Evolutionary conservation across 768 basidiomycete species (phyloP).

Genomic region (Lactarius sanguifluus): DNA sequence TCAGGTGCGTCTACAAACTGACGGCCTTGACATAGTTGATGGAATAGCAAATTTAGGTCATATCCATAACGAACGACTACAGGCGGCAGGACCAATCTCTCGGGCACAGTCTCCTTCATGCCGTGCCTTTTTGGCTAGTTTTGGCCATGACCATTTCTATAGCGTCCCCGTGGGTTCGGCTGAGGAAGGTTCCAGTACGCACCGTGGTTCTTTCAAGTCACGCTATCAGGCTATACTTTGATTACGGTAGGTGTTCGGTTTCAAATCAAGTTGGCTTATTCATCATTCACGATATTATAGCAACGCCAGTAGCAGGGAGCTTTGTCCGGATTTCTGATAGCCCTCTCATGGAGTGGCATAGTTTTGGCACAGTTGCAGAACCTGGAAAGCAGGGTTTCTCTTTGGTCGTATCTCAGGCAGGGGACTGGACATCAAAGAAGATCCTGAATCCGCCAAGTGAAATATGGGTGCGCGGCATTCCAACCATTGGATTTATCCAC

Average conservation of each 20-base stretch:
- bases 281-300: constrained; percentile 30
- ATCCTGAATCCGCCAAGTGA: constrained; percentile 53
- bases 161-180: constrained; percentile 57
- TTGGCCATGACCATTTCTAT: constrained; percentile 54
- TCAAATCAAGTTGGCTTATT: constrained; percentile 18
- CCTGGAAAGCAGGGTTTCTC: constrained; percentile 45
- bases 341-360: constrained; percentile 59
- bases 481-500: constrained; percentile 54
- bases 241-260: constrained; percentile 46
- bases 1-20: constrained; percentile 41
- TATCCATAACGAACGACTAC: constrained; percentile 56
- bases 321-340: constrained; percentile 42
- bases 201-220: constrained; percentile 55
- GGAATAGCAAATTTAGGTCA: constrained; percentile 37
- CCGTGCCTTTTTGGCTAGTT: constrained; percentile 57
- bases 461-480: constrained; percentile 59
- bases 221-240: constrained; percentile 58
- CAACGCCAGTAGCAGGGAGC: constrained; percentile 38
- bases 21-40: background rate
- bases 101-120: constrained; percentile 43
- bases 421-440: constrained; percentile 58
- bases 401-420: constrained; percentile 55
- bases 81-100: constrained; percentile 40
- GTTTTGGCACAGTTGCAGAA: constrained; percentile 54
- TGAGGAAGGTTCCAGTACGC: constrained; percentile 55